Percentiles rank a stretch among this genome's conserved stretches.
Evolutionary conservation across 768 basidiomycete species (phyloP).

Genomic region (Tylopilus subfusipes): DNA sequence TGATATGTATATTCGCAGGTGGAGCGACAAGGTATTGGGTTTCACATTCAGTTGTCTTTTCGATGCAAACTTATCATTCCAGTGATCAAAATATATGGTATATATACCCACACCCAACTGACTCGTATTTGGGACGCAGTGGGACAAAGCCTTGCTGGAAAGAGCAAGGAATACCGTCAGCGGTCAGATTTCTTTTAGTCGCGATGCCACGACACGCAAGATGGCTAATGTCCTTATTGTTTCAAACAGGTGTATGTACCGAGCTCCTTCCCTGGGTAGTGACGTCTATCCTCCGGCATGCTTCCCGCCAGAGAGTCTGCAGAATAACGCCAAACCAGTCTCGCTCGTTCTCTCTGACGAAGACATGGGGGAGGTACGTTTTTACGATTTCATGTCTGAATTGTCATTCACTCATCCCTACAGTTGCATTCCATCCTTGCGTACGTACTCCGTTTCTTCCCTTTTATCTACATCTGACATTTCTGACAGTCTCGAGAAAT

Average conservation of each 20-base stretch:
- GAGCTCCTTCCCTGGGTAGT: constrained; percentile 32
- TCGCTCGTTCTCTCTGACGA: constrained; percentile 40
- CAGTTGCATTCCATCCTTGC: constrained; percentile 60
- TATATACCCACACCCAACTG: constrained; percentile 48
- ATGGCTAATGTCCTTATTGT: neutral
- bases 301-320: constrained; percentile 43
- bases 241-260: constrained; percentile 43
- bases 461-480: constrained; percentile 33
- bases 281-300: constrained; percentile 48
- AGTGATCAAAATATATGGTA: constrained; percentile 50
- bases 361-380: constrained; percentile 45
- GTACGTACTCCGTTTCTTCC: constrained; percentile 33
- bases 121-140: constrained; percentile 47
- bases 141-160: constrained; percentile 38
- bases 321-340: constrained; percentile 10
- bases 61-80: neutral
- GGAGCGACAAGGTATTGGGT: constrained; percentile 37
- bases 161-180: constrained; percentile 50
- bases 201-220: neutral
- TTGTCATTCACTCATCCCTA: neutral
- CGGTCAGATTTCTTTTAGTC: constrained; percentile 34
- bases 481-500: constrained; percentile 36
- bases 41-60: neutral
- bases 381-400: neutral
- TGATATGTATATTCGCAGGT: constrained; percentile 26